Evolutionary conservation across 1,284 basidiomycete species (phyloP).

Genomic region (Coriolopsis trogii): DNA sequence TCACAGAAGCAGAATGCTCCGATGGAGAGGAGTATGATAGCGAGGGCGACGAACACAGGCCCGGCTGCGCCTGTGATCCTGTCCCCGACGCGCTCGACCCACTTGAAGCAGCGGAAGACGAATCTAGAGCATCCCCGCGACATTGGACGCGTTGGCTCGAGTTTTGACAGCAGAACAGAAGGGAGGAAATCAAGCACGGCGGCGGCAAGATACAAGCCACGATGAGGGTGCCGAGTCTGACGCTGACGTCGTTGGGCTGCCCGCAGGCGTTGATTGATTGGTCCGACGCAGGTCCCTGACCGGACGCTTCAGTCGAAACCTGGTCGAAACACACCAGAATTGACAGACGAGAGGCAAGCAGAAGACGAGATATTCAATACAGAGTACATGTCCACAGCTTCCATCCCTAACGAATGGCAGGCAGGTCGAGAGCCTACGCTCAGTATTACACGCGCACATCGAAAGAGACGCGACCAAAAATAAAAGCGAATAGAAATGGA

Average conservation of each 20-base stretch:
- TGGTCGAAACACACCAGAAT: no score
- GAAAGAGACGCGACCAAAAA: background rate
- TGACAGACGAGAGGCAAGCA: no score
- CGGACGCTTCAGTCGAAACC: no score
- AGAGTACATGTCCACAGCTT: constrained; percentile 20
- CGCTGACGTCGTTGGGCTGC: no score
- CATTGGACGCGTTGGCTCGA: constrained; percentile 7
- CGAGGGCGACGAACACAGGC: constrained; percentile 84
- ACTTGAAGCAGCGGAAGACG: constrained; percentile 88
- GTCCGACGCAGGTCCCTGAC: no score
- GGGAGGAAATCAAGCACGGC: background rate
- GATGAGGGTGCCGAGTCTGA: no score
- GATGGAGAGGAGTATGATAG: constrained; percentile 67
- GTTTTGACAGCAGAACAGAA: background rate
- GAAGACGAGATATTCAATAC: constrained; percentile 29
- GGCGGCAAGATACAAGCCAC: no score
- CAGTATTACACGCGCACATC: constrained; percentile 15
- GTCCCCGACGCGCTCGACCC: constrained; percentile 78
- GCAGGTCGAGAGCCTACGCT: constrained; percentile 4
- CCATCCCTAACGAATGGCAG: constrained; percentile 25
- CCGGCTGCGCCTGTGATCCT: constrained; percentile 88
- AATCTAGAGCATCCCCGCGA: constrained; percentile 16
- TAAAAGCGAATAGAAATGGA: constrained; percentile 24
- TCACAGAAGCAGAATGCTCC: constrained; percentile 85
- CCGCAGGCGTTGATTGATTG: no score